Evolutionary conservation across 495 filamentous ascomycete genomes (phyloP).

Genomic region (Cercophora scortea): DNA sequence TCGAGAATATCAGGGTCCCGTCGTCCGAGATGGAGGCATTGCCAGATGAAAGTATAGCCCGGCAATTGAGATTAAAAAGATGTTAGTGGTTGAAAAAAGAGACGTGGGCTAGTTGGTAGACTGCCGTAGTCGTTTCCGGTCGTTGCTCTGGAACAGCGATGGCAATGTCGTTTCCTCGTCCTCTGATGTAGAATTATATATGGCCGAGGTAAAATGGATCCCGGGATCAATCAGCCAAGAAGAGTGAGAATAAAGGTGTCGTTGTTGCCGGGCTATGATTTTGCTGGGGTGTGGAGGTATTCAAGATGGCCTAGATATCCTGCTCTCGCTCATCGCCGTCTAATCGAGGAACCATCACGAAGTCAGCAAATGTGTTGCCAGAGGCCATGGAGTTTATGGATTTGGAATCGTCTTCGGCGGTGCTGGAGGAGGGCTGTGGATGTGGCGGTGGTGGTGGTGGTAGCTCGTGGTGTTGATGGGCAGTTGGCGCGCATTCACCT

Average conservation of each 20-base stretch:
- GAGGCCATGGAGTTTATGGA: conserved; percentile 20
- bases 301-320: conserved; percentile 12
- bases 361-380: conserved; percentile 26
- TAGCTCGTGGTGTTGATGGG: not conserved
- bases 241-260: not conserved
- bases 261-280: not conserved
- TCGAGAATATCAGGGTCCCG: too few relatives aligned
- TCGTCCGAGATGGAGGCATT: too few relatives aligned
- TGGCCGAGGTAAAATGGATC: not conserved
- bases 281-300: not conserved
- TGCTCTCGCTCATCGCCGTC: conserved; percentile 31
- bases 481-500: conserved; percentile 46
- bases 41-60: too few relatives aligned
- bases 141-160: too few relatives aligned
- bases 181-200: not conserved
- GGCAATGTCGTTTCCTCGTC: not conserved
- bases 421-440: not conserved
- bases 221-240: not conserved
- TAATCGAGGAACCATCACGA: conserved; percentile 21
- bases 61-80: too few relatives aligned
- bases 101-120: too few relatives aligned
- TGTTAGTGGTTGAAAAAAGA: too few relatives aligned
- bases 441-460: not conserved
- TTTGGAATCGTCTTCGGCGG: conserved; percentile 10
- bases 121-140: too few relatives aligned